Base-by-base conservation (phyloP, 306 rosid genomes). In the Vachellia pachyceras region DNA sequence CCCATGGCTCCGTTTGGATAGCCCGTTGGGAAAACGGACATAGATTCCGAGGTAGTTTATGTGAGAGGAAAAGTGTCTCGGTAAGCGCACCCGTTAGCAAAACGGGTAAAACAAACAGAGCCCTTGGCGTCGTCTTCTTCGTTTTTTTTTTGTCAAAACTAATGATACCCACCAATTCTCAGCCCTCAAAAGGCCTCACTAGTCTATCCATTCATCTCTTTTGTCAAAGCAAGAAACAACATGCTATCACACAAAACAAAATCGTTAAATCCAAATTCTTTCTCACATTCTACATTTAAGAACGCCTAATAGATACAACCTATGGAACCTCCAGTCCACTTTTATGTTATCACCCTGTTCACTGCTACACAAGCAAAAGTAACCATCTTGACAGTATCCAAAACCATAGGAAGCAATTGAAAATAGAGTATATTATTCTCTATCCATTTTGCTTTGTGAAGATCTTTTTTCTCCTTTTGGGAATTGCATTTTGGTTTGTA, bases 221-320 rank as follows among this genome's bases (percentile, higher is more conserved):
- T 42, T 69, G 73, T 69, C 73, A 69, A 20, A n/a, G 22, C 70
- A 7, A 68, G 17, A 41, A 41, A n/a, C 36, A 42, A 41, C 8
- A 69, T 9, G 1, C 57, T 50, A n/a, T 14, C 2, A 5, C 47
- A 4, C 33, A 67, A 39, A 69, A 4, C 33, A 67, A 39, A 69
- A 40, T 9, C 29, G 3, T 39, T 7, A 67, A 65, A 66, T 29
- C 18, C 47, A 37, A n/a, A 13, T 4, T 18, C 52, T 40, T 13
- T 18, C 54, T 20, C 50, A 41, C 52, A 69, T 8, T 42, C 23
- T 69, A 29, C 33, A 37, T 18, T 66, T 8, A 18, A 18, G 18
- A 40, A 42, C 12, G 72, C 52, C 73, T 69, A 69, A 69, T 29
- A 42, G 22, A 69, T 36, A 69, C 73, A 41, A 41, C 36, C 73